These are phyloP conservation scores for Diplogelasinospora grovesii DNA, from an alignment of 495 filamentous ascomycete genomes.

Conservation along the genomic window DNA sequence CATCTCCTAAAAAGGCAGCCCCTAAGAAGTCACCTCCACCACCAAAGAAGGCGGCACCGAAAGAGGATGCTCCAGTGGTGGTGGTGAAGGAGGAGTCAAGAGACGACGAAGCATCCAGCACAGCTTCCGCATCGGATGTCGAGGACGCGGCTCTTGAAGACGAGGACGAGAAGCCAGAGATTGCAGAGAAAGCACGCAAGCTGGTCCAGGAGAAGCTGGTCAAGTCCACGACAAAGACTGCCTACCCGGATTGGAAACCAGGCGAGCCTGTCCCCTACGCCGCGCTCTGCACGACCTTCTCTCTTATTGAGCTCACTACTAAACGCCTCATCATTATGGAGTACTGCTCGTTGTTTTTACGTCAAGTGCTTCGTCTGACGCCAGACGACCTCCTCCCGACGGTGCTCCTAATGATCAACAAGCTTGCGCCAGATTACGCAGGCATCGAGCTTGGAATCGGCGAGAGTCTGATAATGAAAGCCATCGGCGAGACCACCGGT, in stretches of 20 bases:
- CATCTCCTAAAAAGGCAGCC: too few species aligned
- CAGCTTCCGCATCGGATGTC: slow-evolving; percentile 47
- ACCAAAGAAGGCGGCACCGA: too few species aligned
- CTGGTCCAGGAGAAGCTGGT: slow-evolving; percentile 77
- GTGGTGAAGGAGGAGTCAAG: too few species aligned
- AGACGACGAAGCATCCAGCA: too few species aligned
- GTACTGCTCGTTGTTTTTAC: slow-evolving; percentile 83
- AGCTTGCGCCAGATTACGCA: slow-evolving; percentile 91
- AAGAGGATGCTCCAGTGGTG: too few species aligned
- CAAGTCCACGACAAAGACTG: slow-evolving; percentile 59
- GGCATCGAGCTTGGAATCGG: slow-evolving; percentile 95
- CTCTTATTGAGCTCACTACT: slow-evolving; percentile 84
- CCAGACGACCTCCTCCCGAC: slow-evolving; percentile 82
- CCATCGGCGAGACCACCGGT: slow-evolving; percentile 90
- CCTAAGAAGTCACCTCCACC: too few species aligned
- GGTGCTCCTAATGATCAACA: slow-evolving; percentile 94
- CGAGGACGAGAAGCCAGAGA: slow-evolving; percentile 69
- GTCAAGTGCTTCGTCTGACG: slow-evolving; percentile 86
- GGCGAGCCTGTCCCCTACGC: slow-evolving; percentile 90
- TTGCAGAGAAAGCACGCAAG: slow-evolving; percentile 69
- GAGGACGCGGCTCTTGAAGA: slow-evolving; percentile 50
- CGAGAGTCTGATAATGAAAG: slow-evolving; percentile 96
- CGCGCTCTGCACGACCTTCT: slow-evolving; percentile 90
- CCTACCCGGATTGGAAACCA: slow-evolving; percentile 88
- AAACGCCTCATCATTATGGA: slow-evolving; percentile 82